phyloP scores from a whole-genome alignment of 257 asterid genomes.

The Solanum appendiculatum region DNA sequence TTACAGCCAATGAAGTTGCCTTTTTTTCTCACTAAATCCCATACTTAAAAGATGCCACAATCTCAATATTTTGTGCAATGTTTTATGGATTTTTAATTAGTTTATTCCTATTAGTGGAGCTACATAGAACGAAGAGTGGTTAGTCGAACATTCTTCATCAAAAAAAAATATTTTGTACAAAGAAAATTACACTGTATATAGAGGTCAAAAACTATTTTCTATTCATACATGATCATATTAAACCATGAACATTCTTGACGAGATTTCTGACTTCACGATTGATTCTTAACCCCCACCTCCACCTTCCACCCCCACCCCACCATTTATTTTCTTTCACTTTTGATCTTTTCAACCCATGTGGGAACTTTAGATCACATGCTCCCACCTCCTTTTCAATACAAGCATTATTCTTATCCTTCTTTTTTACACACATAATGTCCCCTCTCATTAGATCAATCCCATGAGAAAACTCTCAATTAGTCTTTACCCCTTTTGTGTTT shows the following conservation, averaged over 20 bases:
- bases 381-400: constrained; percentile 28
- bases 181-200: not conserved
- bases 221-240: not conserved
- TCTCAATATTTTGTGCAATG: constrained; percentile 4
- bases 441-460: constrained; percentile 32
- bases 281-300: not conserved
- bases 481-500: not conserved
- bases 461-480: constrained; percentile 5
- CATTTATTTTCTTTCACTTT: not conserved
- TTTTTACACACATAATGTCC: constrained; percentile 16
- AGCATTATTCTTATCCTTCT: constrained; percentile 35
- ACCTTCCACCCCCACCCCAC: not conserved
- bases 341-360: constrained; percentile 20
- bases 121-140: no score
- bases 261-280: not conserved
- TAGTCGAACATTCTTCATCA: not conserved
- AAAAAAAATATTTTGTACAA: not conserved
- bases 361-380: constrained; percentile 56
- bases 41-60: not conserved
- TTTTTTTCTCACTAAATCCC: not conserved
- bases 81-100: constrained; percentile 1
- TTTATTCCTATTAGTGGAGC: constrained; percentile 9
- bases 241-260: not conserved
- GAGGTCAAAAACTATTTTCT: not conserved
- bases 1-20: not conserved